These are phyloP conservation scores for Fusarium sp. DNA, from an alignment of 2,329 filamentous ascomycete genomes.

Conservation along the genomic window DNA sequence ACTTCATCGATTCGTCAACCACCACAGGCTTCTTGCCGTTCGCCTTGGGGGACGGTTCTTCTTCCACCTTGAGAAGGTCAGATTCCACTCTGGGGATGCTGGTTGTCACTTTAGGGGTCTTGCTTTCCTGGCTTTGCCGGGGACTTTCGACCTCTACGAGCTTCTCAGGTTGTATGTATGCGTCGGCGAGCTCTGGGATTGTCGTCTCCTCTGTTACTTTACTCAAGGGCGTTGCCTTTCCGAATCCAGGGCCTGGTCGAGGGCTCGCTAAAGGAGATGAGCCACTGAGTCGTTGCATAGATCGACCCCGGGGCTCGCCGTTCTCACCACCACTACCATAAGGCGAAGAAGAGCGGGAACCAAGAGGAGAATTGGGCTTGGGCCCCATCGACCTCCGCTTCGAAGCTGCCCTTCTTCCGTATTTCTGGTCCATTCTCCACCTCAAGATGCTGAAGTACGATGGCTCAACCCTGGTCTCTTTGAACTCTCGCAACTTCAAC, in stretches of 20 bases:
- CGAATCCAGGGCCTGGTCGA: constrained; percentile 65
- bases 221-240: constrained; percentile 77
- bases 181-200: constrained; percentile 55
- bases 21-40: constrained; percentile 61
- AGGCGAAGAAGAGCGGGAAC: constrained; percentile 65
- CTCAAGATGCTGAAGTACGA: constrained; percentile 94
- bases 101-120: constrained; percentile 50
- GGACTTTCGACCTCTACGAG: constrained; percentile 70
- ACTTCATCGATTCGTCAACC: constrained; percentile 68
- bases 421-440: constrained; percentile 96
- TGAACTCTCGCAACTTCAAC: constrained; percentile 93
- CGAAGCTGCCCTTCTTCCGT: constrained; percentile 73
- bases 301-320: constrained; percentile 75
- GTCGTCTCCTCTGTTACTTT: constrained; percentile 77
- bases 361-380: constrained; percentile 60
- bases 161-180: constrained; percentile 59
- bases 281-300: constrained; percentile 75
- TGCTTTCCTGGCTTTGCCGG: constrained; percentile 59
- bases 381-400: constrained; percentile 66
- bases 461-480: constrained; percentile 87
- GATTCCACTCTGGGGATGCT: constrained; percentile 53
- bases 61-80: constrained; percentile 50
- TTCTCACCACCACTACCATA: constrained; percentile 75
- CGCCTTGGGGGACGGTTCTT: constrained; percentile 28
- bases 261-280: constrained; percentile 74